Conservation (phyloP, 305 asterid genomes). For the Plantago lanceolata region DNA sequence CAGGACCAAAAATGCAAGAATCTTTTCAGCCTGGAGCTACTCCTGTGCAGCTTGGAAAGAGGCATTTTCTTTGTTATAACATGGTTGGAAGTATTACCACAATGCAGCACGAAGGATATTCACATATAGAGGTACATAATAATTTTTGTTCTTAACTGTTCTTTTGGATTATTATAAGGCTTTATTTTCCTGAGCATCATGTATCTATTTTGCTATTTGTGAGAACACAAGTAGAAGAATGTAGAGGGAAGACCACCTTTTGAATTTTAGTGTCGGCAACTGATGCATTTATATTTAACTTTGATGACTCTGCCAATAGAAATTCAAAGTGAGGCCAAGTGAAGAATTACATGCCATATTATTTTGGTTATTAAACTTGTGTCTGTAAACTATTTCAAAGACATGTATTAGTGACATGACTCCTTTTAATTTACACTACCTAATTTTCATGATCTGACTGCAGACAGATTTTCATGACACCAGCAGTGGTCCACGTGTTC, state of each 20-base stretch:
- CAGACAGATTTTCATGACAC: constrained; percentile 99
- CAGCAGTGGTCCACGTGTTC: constrained; percentile 86
- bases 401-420: constrained; percentile 12
- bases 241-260: not conserved
- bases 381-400: constrained; percentile 3
- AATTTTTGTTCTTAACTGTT: constrained; percentile 10
- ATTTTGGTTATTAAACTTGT: constrained; percentile 17
- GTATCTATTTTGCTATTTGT: constrained; percentile 12
- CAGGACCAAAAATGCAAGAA: constrained; percentile 66
- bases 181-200: constrained; percentile 14
- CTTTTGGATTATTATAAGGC: constrained; percentile 15
- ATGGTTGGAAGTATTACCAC: constrained; percentile 92
- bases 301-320: constrained; percentile 7
- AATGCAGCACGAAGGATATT: constrained; percentile 87
- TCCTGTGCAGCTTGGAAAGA: constrained; percentile 79
- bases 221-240: constrained; percentile 2
- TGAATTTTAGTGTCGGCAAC: constrained; percentile 7
- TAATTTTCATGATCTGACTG: constrained; percentile 29
- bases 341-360: constrained; percentile 9
- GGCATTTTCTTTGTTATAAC: constrained; percentile 82
- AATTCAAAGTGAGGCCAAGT: not conserved
- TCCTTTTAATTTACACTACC: constrained; percentile 12
- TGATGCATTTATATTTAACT: constrained; percentile 9
- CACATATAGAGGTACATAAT: constrained; percentile 81
- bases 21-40: constrained; percentile 92